Base-by-base conservation (phyloP, 805 yeast species). In the Jamesozyma jinghongensis region DNA sequence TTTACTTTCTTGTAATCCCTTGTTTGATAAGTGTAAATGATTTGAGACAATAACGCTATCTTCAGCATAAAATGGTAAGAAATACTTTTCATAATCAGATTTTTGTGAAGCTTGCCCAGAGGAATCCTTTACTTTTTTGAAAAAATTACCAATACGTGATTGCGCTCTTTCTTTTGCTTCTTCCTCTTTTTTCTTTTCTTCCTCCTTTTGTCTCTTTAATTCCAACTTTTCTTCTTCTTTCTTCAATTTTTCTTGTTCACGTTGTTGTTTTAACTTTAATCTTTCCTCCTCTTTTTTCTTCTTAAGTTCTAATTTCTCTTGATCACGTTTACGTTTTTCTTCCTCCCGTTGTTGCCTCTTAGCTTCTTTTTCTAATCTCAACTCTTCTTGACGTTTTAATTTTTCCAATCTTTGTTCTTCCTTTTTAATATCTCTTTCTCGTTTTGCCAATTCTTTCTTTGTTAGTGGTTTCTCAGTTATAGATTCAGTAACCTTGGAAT, bases 61-160 rank as follows among this genome's bases (percentile, higher is more conserved):
- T 41, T 62, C 65, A 1, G 65, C 51, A 41, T 63, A 66, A 43
- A 69, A 69, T 12, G 63, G 65, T 19, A 59, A 49, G 40, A 67
- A 67, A 31, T 52, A 47, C 33, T 56, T 59, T 12, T 58, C 52
- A 42, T 58, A 67, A 39, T 63, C 65, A 5, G 62, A 50, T 22
- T 51, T 46, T 2, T 41, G 45, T 8, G 42, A 33, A 17, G 52
- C 41, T 32, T 52, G 57, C 46, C 39, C 49, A 13, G 45, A 37
- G 2, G 51, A 47, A 46, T 59, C 50, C 45, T 52, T 56, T 38
- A 59, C 56, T 45, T 63, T 60, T 19, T 35, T 50, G 47, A 62
- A 59, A 35, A 59, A 60, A 39, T 61, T 65, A 26, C 66, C 67
- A 32, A 63, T 65, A 40, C 62, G 53, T 25, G 56, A 57, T 39